A percentile compares a stretch with the other conserved stretches of the same genome.
phyloP scores from a whole-genome alignment of 352 stramenopile species.

The Globisporangium canariense region DNA sequence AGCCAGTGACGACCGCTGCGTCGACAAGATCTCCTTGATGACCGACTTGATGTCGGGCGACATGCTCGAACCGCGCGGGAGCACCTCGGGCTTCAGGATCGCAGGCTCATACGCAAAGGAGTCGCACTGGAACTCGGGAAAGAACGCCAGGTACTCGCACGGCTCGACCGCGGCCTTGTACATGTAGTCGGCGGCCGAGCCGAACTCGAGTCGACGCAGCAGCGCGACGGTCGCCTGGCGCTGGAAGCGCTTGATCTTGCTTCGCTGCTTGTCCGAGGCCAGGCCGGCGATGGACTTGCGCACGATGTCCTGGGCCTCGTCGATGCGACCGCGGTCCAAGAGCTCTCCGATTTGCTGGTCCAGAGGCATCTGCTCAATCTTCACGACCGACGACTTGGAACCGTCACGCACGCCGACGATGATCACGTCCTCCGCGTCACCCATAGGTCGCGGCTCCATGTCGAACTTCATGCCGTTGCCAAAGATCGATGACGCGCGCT shows the following conservation, averaged over 20 bases:
- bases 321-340: conserved; percentile 79
- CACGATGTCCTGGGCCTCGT: conserved; percentile 82
- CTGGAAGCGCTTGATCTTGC: conserved; percentile 88
- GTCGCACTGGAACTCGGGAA: conserved; percentile 72
- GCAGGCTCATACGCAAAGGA: conserved; percentile 84
- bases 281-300: conserved; percentile 74
- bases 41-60: conserved; percentile 77
- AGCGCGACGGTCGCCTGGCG: conserved; percentile 78
- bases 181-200: conserved; percentile 76
- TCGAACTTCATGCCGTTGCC: conserved; percentile 90
- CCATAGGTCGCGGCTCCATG: conserved; percentile 74
- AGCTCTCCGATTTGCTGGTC: conserved; percentile 84
- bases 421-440: conserved; percentile 77
- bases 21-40: conserved; percentile 62
- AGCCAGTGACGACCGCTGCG: conserved; percentile 40
- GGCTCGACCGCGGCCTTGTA: conserved; percentile 82
- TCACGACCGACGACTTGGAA: conserved; percentile 73
- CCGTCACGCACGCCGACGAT: conserved; percentile 71
- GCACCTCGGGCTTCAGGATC: conserved; percentile 79
- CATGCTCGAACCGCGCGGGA: conserved; percentile 67
- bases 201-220: conserved; percentile 76
- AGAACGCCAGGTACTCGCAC: conserved; percentile 86
- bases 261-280: conserved; percentile 80
- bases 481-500: conserved; percentile 71
- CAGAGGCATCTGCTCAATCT: conserved; percentile 83